phyloP scores from a whole-genome alignment of 495 filamentous ascomycete genomes.

The Rostrohypoxylon terebratum region DNA sequence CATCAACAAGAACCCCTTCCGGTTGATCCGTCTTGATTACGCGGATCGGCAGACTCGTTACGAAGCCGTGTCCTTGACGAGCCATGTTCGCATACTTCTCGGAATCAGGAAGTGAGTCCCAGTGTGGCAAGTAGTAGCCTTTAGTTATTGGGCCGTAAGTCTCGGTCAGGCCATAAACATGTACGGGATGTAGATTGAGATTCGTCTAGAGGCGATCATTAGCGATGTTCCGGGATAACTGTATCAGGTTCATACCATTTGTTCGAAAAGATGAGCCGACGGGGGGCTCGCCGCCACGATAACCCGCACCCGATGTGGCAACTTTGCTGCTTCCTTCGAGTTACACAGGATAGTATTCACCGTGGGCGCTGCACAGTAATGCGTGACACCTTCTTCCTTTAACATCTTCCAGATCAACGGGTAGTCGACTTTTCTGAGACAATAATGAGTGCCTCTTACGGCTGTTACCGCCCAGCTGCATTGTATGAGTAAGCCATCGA shows the following conservation, averaged over 20 bases:
- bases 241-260: slow-evolving; percentile 70
- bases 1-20: slow-evolving; percentile 76
- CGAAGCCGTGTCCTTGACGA: slow-evolving; percentile 88
- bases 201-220: slow-evolving; percentile 49
- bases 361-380: slow-evolving; percentile 96
- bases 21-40: slow-evolving; percentile 82
- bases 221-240: not conserved
- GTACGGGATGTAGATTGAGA: slow-evolving; percentile 89
- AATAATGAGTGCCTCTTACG: slow-evolving; percentile 93
- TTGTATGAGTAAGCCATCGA: slow-evolving; percentile 59
- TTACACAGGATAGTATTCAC: slow-evolving; percentile 94
- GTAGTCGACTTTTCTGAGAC: slow-evolving; percentile 94
- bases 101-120: slow-evolving; percentile 74
- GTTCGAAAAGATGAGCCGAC: slow-evolving; percentile 87
- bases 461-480: slow-evolving; percentile 84
- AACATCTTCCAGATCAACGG: slow-evolving; percentile 88
- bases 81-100: slow-evolving; percentile 91
- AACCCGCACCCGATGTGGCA: slow-evolving; percentile 80
- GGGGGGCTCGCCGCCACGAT: slow-evolving; percentile 95
- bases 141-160: slow-evolving; percentile 97
- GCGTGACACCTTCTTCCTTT: slow-evolving; percentile 85
- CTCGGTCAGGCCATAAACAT: slow-evolving; percentile 95
- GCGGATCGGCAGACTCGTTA: slow-evolving; percentile 83
- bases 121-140: slow-evolving; percentile 85
- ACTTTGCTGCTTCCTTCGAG: slow-evolving; percentile 72